These are phyloP conservation scores for Arachnopeziza araneosa DNA, from an alignment of 2,329 filamentous ascomycete genomes.

Conservation along the genomic window DNA sequence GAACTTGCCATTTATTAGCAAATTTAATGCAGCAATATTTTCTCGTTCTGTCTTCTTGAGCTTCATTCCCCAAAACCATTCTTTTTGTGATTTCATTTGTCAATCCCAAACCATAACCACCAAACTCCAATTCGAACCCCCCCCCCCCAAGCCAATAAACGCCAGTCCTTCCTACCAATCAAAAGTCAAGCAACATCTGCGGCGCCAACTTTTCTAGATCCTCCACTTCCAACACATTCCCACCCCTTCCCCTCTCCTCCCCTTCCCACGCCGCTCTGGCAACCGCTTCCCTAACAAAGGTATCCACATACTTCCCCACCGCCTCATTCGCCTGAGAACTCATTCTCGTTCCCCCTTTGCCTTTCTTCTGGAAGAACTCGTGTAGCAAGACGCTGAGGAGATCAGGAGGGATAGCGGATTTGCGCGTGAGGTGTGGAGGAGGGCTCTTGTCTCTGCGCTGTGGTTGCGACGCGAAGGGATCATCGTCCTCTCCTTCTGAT, in stretches of 20 bases:
- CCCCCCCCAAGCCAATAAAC: not conserved
- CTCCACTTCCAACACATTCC: slow-evolving; percentile 75
- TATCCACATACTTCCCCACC: slow-evolving; percentile 80
- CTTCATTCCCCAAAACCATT: too few species aligned
- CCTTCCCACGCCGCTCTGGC: slow-evolving; percentile 66
- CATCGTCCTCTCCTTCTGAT: not conserved
- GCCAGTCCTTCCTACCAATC: slow-evolving; percentile 8
- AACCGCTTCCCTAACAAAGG: slow-evolving; percentile 86
- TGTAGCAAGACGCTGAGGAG: slow-evolving; percentile 73
- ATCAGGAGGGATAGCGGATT: slow-evolving; percentile 57
- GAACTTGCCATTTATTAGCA: too few species aligned
- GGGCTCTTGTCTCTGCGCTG: not conserved
- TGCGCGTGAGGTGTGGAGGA: not conserved
- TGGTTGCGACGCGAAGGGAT: slow-evolving; percentile 1
- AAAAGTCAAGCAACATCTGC: slow-evolving; percentile 83
- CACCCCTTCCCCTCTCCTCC: slow-evolving; percentile 32
- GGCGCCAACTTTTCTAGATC: slow-evolving; percentile 85
- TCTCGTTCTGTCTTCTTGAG: too few species aligned
- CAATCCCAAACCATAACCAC: too few species aligned
- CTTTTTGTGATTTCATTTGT: too few species aligned
- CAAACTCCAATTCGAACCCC: too few species aligned
- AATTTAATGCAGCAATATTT: too few species aligned
- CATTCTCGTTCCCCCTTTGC: slow-evolving; percentile 57
- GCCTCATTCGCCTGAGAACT: slow-evolving; percentile 71
- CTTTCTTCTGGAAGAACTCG: slow-evolving; percentile 65